Base-by-base conservation (phyloP, 2,329 filamentous ascomycete species). In the Aotearoamyces nothofagi region DNA sequence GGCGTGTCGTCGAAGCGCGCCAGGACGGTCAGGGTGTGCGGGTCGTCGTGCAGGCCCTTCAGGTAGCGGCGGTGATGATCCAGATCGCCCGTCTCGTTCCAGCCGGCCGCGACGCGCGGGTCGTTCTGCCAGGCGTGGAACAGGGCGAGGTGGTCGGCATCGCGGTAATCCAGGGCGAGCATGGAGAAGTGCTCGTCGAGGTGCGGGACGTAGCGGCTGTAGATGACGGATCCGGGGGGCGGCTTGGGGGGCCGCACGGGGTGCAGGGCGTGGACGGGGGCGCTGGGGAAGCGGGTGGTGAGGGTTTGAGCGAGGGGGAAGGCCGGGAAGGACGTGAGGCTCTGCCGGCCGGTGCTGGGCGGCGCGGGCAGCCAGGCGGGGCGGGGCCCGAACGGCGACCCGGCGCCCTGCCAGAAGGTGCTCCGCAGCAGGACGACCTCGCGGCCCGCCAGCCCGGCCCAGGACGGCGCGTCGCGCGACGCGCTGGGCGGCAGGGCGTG, bases 61-160 rank as follows among this genome's bases (percentile, higher is more conserved):
- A 29, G 84, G 61, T 87, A 86, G 42, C 72, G 65, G 35, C 69
- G 64, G 51, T 86, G 80, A 49, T 84, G 64, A 16, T 81, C 78
- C 26, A 81, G 53, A 1, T 77, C 78, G 17, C 79, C 80, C 2
- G 75, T 79, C 55, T 81, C 72, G 45, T 82, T 80, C 80, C 80
- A 86, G 4, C 78, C 78, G 44, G 76, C 68, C 4, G 77, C 77
- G 17, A 87, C 80, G 28, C 80, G 75, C 29, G 79, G 79, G 46
- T 86, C 79, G 45, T 87, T 87, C 53, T 84, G 79, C 80, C 80
- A 87, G 32, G 61, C 62, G 52, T 84, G 73, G 58, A 87, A 86
- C 4, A 82, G 59, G 10, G 59, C 54, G 28, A 86, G 54, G 51
- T 87, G 78, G 42, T 68, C 60, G 1, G 57, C 46, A 43, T 80